phyloP scores from a whole-genome alignment of 176 grass and related monocot species.

The barley (Hordeum vulgare) region MorexV3_pseudomolecules_assembly NC_058523.1:540634947-540635446 shows the following conservation, averaged over 20 bases:
- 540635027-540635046: no score
- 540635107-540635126: background rate
- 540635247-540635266: background rate
- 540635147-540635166: background rate
- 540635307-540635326: slow-evolving; percentile 3
- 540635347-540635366: background rate
- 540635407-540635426: slow-evolving; percentile 53
- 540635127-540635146: background rate
- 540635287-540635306: slow-evolving; percentile 20
- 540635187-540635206: background rate
- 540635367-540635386: background rate
- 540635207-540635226: background rate
- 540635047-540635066: no score
- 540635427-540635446: slow-evolving; percentile 92
- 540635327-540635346: background rate
- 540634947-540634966: background rate
- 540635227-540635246: background rate
- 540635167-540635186: background rate
- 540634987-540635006: no score
- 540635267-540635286: background rate
- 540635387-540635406: background rate
- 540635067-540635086: no score
- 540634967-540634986: no score
- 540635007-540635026: no score
- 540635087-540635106: no score